These are phyloP conservation scores for Silene noctiflora DNA, from an alignment of 179 eudicot species.

Conservation along the genomic window DNA sequence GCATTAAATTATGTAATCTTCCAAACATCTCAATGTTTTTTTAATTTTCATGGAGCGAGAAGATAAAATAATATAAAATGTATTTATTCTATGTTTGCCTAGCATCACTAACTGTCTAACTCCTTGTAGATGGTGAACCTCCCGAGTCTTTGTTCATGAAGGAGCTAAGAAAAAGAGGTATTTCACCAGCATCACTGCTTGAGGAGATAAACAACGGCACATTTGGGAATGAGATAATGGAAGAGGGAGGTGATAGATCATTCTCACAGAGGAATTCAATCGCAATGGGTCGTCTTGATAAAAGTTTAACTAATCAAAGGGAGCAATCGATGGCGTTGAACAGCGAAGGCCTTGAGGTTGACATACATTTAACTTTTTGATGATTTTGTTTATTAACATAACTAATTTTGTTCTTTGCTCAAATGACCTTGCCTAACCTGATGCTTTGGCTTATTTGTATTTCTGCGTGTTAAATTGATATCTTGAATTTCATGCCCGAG, in stretches of 20 bases:
- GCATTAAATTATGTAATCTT: not conserved
- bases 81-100: not conserved
- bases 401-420: not conserved
- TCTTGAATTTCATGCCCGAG: not conserved
- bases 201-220: slow-evolving; percentile 61
- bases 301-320: slow-evolving; percentile 69
- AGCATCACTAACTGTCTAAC: slow-evolving; percentile 8
- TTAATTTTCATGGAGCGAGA: not conserved
- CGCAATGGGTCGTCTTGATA: slow-evolving; percentile 46
- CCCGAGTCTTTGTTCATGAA: slow-evolving; percentile 97
- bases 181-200: slow-evolving; percentile 73
- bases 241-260: slow-evolving; percentile 54
- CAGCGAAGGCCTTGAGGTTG: slow-evolving; percentile 98
- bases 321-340: slow-evolving; percentile 86
- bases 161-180: slow-evolving; percentile 78
- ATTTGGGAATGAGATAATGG: slow-evolving; percentile 52
- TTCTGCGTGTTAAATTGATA: not conserved
- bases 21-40: too few species aligned
- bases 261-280: slow-evolving; percentile 54
- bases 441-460: not conserved
- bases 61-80: not conserved
- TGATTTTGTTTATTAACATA: slow-evolving; percentile 13
- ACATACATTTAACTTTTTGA: slow-evolving; percentile 11
- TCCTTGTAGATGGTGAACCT: slow-evolving; percentile 76
- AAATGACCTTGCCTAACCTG: not conserved